phyloP scores from a whole-genome alignment of 2,329 filamentous ascomycete species.

The Microdochium nivale region DNA sequence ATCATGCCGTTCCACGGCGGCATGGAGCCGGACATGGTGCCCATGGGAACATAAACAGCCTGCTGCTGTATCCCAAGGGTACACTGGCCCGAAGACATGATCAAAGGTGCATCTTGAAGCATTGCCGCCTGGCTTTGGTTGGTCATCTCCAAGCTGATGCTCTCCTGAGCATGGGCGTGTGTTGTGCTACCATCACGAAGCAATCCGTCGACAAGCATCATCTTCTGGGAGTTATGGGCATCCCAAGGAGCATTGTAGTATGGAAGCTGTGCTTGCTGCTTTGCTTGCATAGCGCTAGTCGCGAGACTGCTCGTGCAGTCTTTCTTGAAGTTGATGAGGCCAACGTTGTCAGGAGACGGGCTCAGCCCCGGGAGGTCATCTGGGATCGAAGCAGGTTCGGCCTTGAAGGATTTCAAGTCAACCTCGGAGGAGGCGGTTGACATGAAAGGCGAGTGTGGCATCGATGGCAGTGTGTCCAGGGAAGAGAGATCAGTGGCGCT shows the following conservation, averaged over 20 bases:
- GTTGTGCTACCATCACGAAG: neutral
- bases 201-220: neutral
- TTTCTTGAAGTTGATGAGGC: neutral
- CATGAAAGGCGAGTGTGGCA: neutral
- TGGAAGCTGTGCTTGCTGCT: neutral
- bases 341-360: neutral
- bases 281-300: no score
- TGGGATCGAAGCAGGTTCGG: neutral
- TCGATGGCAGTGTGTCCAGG: neutral
- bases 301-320: neutral
- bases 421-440: neutral
- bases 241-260: neutral
- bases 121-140: no score
- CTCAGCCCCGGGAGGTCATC: neutral
- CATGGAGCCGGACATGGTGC: neutral
- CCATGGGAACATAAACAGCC: neutral
- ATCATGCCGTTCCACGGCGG: neutral
- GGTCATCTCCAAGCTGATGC: no score
- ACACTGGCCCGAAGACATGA: neutral
- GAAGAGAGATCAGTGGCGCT: neutral
- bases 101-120: neutral
- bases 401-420: neutral
- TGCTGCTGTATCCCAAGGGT: neutral
- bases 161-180: neutral
- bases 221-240: neutral